These are phyloP conservation scores for Lobosporangium transversale DNA, from an alignment of 192 early-diverging fungal genomes.

Conservation along the genomic window DNA sequence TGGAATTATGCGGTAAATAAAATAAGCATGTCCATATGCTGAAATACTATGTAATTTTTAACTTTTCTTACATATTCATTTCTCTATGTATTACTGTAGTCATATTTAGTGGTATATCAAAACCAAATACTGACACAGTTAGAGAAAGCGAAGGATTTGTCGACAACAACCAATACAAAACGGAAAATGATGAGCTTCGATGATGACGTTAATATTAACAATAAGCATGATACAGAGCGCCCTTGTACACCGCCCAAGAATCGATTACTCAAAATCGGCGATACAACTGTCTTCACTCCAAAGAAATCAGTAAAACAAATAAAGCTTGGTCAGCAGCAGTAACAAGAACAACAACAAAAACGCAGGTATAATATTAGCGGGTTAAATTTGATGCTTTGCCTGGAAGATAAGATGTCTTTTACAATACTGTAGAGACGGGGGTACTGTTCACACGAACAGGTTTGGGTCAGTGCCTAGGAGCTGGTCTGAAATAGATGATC, in stretches of 20 bases:
- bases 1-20: slow-evolving; percentile 12
- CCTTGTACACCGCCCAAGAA: not conserved
- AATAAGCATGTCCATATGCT: not conserved
- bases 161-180: slow-evolving; percentile 1
- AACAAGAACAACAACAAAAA: too few species aligned
- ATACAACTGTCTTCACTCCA: not conserved
- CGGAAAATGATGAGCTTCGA: not conserved
- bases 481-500: too few species aligned
- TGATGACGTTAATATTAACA: not conserved
- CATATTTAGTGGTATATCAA: slow-evolving; percentile 2
- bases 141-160: not conserved
- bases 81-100: not conserved
- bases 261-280: not conserved
- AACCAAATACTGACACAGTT: slow-evolving; percentile 7
- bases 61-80: slow-evolving; percentile 5
- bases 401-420: too few species aligned
- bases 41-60: not conserved
- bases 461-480: too few species aligned
- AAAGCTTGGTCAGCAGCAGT: not conserved
- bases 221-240: not conserved
- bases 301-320: slow-evolving; percentile 1
- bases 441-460: too few species aligned
- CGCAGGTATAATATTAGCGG: too few species aligned
- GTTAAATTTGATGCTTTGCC: too few species aligned
- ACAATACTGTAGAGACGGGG: too few species aligned